Evolutionary conservation across 1,284 basidiomycete species (phyloP), one percentile per base, ranked within the genome.

Genomic region (Ustilago shanxiensis): DNA sequence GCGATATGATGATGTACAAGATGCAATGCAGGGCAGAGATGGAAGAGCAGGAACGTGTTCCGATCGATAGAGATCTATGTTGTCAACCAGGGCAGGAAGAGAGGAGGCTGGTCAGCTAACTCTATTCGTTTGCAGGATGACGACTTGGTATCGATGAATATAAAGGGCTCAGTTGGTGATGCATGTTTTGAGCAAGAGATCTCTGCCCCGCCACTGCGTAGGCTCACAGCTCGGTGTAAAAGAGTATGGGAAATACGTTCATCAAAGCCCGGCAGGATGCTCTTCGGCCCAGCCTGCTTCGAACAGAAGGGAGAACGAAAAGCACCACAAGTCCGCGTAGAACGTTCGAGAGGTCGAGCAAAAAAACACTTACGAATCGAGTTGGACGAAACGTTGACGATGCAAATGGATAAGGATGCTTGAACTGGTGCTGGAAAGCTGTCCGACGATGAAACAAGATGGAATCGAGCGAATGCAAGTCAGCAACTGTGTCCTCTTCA

Each of bases 151-250:
- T 28, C 11, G 35, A 16, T 47, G n/a, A 24, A 31, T 22, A 29
- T 16, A 20, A 62, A 61, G 54, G 74, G 74, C 74, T 77, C 74
- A 77, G 74, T 77, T 77, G 74, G 74, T 77, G 74, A 77, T 77
- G 74, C 74, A 77, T 77, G 74, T 72, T 72, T 66, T 69, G 74
- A 77, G 74, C 74, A 69, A 64, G 66, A 53, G 72, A 77, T 77
- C 74, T 72, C 26, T 56, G 74, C 74, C 74, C 74, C 63, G 74
- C 74, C 74, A 77, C 69, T 77, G 74, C 74, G 70, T 58, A 66
- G 74, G 74, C 74, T 77, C 74, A 77, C 74, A 66, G 74, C 74
- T 77, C 74, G 74, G 63, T 66, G 62, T 55, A 54, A 77, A n/a
- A 72, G 61, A 69, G 70, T 72, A 72, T 72, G 74, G 74, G 66